phyloP scores from a whole-genome alignment of 371 early-diverging fungal species.

The Mucor indicus region DNA sequence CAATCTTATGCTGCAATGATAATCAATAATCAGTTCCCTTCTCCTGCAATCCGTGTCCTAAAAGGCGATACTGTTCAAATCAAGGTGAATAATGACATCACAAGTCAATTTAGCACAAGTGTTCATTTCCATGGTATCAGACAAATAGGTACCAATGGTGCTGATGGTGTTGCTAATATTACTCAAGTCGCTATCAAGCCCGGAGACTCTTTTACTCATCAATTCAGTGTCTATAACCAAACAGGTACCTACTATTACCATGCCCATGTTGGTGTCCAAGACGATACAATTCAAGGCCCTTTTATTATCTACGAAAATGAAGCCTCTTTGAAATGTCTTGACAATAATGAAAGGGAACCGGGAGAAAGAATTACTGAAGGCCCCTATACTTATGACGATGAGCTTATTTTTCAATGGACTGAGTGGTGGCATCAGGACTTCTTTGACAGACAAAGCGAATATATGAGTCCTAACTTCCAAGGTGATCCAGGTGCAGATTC shows the following conservation, averaged over 20 bases:
- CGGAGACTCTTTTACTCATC: slow-evolving; percentile 41
- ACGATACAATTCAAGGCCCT: slow-evolving; percentile 46
- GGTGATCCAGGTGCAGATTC: slow-evolving; percentile 24
- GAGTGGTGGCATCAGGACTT: slow-evolving; percentile 47
- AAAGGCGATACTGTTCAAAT: slow-evolving; percentile 35
- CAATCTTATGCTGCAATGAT: slow-evolving; percentile 7
- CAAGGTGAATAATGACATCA: slow-evolving; percentile 26
- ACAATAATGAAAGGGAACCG: background rate
- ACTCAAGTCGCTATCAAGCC: slow-evolving; percentile 54
- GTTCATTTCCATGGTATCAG: slow-evolving; percentile 47
- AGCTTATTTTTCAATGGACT: slow-evolving; percentile 31
- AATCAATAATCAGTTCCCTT: slow-evolving; percentile 45
- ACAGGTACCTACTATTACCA: slow-evolving; percentile 57
- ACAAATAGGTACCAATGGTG: slow-evolving; percentile 26
- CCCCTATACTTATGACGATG: slow-evolving; percentile 42
- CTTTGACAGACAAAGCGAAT: slow-evolving; percentile 13
- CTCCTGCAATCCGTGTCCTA: slow-evolving; percentile 35
- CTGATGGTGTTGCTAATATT: slow-evolving; percentile 59
- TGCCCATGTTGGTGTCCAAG: slow-evolving; percentile 42
- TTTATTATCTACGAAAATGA: slow-evolving; percentile 45
- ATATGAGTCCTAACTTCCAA: slow-evolving; percentile 13
- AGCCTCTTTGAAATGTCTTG: slow-evolving; percentile 6
- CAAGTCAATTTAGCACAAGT: slow-evolving; percentile 15
- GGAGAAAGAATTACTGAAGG: no score
- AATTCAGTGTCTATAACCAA: slow-evolving; percentile 37